A percentile compares a stretch with the other conserved stretches of the same genome.
phyloP scores from a whole-genome alignment of 371 early-diverging fungal species.

The Mucor racemosus region DNA sequence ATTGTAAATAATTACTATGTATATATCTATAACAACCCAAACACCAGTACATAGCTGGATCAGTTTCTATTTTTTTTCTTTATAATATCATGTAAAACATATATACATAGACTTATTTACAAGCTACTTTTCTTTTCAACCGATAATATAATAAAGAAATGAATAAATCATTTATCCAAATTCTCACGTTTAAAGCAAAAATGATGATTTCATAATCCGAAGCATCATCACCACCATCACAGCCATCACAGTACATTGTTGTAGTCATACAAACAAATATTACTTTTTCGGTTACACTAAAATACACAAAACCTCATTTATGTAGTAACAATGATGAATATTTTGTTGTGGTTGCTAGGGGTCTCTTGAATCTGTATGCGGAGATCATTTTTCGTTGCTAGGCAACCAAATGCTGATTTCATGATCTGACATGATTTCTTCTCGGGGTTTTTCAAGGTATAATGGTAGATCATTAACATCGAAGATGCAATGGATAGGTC shows the following conservation, averaged over 20 bases:
- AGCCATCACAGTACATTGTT: not conserved
- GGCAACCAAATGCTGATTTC: not conserved
- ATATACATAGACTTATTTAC: not conserved
- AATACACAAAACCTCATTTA: not conserved
- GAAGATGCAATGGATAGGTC: no score
- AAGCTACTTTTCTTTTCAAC: not conserved
- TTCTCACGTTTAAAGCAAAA: constrained; percentile 3
- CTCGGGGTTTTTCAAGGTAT: not conserved
- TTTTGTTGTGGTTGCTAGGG: not conserved
- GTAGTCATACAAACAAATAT: constrained; percentile 1
- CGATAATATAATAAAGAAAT: not conserved
- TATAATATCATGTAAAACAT: not conserved
- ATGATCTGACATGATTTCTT: not conserved
- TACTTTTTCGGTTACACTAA: not conserved
- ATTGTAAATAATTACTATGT: not conserved
- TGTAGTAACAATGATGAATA: not conserved
- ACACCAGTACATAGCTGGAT: not conserved
- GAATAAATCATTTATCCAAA: not conserved
- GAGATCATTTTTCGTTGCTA: not conserved
- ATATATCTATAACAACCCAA: not conserved
- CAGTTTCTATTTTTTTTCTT: not conserved
- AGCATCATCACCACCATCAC: not conserved
- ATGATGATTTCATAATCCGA: not conserved
- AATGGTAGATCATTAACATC: not conserved
- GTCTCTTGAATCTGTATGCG: not conserved